Evolutionary conservation across 2,329 filamentous ascomycete genomes (phyloP), one percentile per base, ranked within the genome.

Genomic region (Talaromyces sp.): DNA sequence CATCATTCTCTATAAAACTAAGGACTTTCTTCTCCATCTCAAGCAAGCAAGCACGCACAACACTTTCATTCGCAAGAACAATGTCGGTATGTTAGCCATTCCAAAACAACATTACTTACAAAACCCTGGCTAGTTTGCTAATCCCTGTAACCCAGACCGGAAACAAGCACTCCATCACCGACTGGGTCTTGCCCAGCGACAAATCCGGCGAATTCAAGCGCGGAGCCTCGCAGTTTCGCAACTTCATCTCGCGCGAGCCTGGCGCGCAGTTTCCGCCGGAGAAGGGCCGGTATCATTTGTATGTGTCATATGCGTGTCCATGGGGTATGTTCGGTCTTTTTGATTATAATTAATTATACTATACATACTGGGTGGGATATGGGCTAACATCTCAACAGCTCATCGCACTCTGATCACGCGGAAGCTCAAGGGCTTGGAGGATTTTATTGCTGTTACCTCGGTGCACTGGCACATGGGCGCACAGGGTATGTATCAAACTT

Each of bases 171-270:
- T 35, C 48, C 59, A 91, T 96, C 73, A 92, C 91, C 52, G 85
- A 93, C 69, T 96, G 91, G 91, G 91, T 94, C 57, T 82, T 85
- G 64, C 88, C 85, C 52, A 82, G 81, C 67, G 90, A 94, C 79
- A 89, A 86, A 71, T 85, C 85, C 19, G 93, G 93, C 75, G 92
- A 97, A 77, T 97, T 96, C 83, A 96, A 96, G 80, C 88, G 93
- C 63, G 90, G 92, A 74, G 82, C 83, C 64, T 94, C 90, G 62
- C 83, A 86, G 59, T 97, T 97, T 78, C 87, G 94, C 61, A 85
- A 89, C 74, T 90, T 80, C 75, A 89, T 96, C 74, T 91, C 89
- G 32, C 84, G 82, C 64, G 85, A 90, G 67, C 76, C 85, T 0
- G 87, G 84, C 48, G 88, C 90, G 5, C 78, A 87, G 73, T 97